phyloP scores from a whole-genome alignment of 2,329 filamentous ascomycete genomes.

The Dactylonectria estremocensis region DNA sequence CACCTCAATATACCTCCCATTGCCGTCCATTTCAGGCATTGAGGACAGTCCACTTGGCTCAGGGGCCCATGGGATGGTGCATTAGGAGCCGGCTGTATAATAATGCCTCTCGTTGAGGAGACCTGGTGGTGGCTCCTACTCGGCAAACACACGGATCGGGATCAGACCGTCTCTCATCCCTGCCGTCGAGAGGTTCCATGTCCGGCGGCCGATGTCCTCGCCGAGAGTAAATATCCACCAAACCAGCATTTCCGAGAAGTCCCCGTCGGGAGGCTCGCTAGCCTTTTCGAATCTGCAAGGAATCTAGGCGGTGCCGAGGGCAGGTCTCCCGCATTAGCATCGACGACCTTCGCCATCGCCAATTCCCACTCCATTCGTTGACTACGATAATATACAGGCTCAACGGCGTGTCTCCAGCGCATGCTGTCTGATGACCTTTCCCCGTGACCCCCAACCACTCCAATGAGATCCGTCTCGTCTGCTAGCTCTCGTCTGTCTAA shows the following conservation, averaged over 20 bases:
- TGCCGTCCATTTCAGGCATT: slow-evolving; percentile 15
- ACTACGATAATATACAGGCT: not conserved
- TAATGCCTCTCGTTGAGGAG: slow-evolving; percentile 23
- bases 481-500: slow-evolving; percentile 9
- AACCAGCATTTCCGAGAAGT: slow-evolving; percentile 41
- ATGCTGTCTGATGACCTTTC: not conserved
- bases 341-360: not conserved
- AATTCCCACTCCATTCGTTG: not conserved
- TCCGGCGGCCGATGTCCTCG: slow-evolving; percentile 26
- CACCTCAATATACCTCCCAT: slow-evolving; percentile 28
- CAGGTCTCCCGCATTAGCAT: slow-evolving; percentile 10
- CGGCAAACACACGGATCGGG: slow-evolving; percentile 26
- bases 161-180: slow-evolving; percentile 38
- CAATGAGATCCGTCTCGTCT: not conserved
- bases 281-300: slow-evolving; percentile 23
- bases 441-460: not conserved
- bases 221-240: slow-evolving; percentile 35
- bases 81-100: slow-evolving; percentile 18
- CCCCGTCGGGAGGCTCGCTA: slow-evolving; percentile 32
- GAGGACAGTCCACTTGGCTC: slow-evolving; percentile 24
- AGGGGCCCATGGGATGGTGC: slow-evolving; percentile 27
- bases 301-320: slow-evolving; percentile 23
- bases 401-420: not conserved
- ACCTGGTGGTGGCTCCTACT: slow-evolving; percentile 14
- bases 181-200: slow-evolving; percentile 34